Evolutionary conservation across 2,329 filamentous ascomycete species (phyloP).

Genomic region (Monosporascus sp.): DNA sequence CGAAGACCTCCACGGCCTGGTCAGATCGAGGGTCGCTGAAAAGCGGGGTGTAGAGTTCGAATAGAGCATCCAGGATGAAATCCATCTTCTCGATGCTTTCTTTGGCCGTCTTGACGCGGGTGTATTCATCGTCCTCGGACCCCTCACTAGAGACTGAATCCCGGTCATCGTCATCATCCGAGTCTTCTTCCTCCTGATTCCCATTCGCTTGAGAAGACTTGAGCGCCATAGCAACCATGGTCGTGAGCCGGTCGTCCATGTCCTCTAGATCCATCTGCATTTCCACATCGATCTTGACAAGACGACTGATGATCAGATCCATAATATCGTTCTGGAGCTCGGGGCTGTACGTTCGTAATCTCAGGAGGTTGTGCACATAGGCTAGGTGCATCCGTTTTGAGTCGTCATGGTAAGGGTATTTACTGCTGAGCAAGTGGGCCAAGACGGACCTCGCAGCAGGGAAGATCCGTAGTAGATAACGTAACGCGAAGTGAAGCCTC

Average conservation of each 20-base stretch:
- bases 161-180: constrained; percentile 55
- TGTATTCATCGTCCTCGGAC: constrained; percentile 58
- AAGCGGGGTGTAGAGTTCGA: constrained; percentile 70
- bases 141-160: constrained; percentile 70
- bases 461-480: constrained; percentile 72
- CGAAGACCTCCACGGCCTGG: constrained; percentile 66
- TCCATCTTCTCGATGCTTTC: constrained; percentile 89
- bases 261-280: constrained; percentile 93
- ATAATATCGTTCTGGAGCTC: constrained; percentile 76
- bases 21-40: constrained; percentile 66
- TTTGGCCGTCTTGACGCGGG: constrained; percentile 65
- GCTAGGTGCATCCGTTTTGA: constrained; percentile 73
- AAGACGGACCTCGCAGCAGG: constrained; percentile 72
- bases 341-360: constrained; percentile 70
- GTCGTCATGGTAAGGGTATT: constrained; percentile 74
- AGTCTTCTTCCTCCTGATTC: constrained; percentile 49
- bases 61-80: constrained; percentile 80
- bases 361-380: constrained; percentile 83
- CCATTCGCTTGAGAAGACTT: constrained; percentile 35
- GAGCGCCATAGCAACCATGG: constrained; percentile 60
- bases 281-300: constrained; percentile 92
- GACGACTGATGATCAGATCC: constrained; percentile 74
- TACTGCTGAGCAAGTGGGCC: constrained; percentile 57
- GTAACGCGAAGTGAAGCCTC: constrained; percentile 70
- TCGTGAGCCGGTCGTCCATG: constrained; percentile 79